Percentiles rank a stretch among this genome's conserved stretches.
phyloP scores from a whole-genome alignment of 768 basidiomycete species.

The Rossbeevera mucosa region DNA sequence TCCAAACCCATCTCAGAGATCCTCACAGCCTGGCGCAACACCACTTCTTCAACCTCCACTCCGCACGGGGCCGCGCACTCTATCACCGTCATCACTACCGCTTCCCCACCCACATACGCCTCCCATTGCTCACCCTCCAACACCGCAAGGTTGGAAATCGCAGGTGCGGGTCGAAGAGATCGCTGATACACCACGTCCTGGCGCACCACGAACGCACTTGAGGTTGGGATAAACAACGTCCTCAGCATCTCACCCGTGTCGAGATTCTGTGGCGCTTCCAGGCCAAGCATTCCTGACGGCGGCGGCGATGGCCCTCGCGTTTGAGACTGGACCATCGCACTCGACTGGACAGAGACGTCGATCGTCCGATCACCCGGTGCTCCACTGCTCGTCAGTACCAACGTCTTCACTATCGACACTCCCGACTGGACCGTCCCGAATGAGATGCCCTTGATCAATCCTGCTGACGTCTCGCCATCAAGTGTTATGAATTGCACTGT shows the following conservation, averaged over 20 bases:
- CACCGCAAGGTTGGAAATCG: conserved; percentile 48
- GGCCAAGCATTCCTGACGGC: conserved; percentile 1
- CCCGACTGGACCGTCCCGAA: conserved; percentile 65
- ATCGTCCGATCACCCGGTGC: conserved; percentile 66
- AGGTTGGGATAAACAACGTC: conserved; percentile 54
- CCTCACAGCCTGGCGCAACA: conserved; percentile 46
- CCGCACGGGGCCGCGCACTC: conserved; percentile 53
- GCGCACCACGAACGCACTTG: conserved; percentile 53
- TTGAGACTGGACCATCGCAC: conserved; percentile 19
- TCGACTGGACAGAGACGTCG: conserved; percentile 77
- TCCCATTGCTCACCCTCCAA: conserved; percentile 52
- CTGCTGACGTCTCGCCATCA: conserved; percentile 59
- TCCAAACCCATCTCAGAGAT: neutral
- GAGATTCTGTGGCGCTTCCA: conserved; percentile 20
- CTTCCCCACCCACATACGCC: conserved; percentile 49
- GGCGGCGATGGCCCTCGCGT: neutral
- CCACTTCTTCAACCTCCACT: conserved; percentile 48
- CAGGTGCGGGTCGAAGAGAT: conserved; percentile 37
- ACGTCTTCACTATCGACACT: conserved; percentile 50
- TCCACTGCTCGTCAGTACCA: conserved; percentile 60
- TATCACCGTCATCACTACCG: conserved; percentile 48
- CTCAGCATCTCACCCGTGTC: conserved; percentile 3
- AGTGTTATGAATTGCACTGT: conserved; percentile 59
- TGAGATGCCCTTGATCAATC: conserved; percentile 67
- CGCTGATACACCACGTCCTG: conserved; percentile 55